Percentiles rank a stretch among this genome's conserved stretches.
Conservation (phyloP, 768 basidiomycete genomes). For the Lentinula boryana region DNA sequence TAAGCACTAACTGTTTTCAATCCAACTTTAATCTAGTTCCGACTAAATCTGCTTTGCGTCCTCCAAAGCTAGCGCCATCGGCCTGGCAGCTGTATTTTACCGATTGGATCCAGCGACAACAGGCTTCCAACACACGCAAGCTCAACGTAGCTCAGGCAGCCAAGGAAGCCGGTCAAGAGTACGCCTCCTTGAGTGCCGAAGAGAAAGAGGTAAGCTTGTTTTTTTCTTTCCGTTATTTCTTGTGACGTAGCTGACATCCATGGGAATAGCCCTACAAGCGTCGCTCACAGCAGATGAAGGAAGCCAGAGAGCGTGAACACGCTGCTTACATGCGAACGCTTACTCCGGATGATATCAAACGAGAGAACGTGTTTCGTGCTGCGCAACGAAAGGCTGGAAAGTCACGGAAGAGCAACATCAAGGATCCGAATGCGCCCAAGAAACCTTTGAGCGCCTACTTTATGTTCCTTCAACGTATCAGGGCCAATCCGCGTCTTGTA, state of each 20-base stretch:
- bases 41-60: conserved; percentile 73
- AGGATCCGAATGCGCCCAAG: conserved; percentile 95
- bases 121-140: conserved; percentile 74
- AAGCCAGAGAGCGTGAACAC: conserved; percentile 76
- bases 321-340: conserved; percentile 81
- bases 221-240: conserved; percentile 14
- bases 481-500: conserved; percentile 72
- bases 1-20: conserved; percentile 11
- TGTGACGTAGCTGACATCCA: conserved; percentile 11
- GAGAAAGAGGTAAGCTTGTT: conserved; percentile 75
- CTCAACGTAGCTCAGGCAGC: conserved; percentile 94
- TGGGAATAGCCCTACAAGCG: conserved; percentile 71
- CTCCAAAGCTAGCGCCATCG: conserved; percentile 87
- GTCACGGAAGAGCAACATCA: conserved; percentile 89
- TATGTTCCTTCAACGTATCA: conserved; percentile 89
- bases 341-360: conserved; percentile 91
- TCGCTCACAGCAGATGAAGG: conserved; percentile 81
- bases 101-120: conserved; percentile 87
- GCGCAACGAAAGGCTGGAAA: conserved; percentile 92
- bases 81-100: conserved; percentile 98
- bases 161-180: conserved; percentile 90
- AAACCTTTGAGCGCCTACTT: conserved; percentile 94
- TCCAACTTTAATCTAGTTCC: conserved; percentile 38
- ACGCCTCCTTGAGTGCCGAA: conserved; percentile 67
- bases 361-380: conserved; percentile 86